A percentile compares a stretch with the other conserved stretches of the same genome.
Evolutionary conservation across 306 rosid genomes (phyloP).

Genomic region (Vigna hirtella): DNA sequence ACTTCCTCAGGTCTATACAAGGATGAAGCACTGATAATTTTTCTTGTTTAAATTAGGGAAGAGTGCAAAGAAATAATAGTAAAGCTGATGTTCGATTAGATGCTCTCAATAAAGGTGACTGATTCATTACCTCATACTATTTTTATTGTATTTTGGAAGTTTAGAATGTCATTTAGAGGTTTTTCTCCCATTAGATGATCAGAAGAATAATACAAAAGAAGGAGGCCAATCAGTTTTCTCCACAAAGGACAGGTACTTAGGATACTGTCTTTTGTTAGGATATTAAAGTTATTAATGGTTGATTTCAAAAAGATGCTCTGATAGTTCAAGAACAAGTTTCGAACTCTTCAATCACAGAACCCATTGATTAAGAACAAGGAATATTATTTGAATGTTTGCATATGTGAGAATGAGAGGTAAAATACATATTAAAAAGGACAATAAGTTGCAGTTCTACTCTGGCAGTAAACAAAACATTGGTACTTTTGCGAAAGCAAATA

Average conservation of each 20-base stretch:
- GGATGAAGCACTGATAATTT: constrained; percentile 35
- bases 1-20: constrained; percentile 15
- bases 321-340: background rate
- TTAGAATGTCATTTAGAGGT: constrained; percentile 21
- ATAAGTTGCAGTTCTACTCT: background rate
- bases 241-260: constrained; percentile 67
- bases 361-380: background rate
- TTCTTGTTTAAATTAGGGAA: constrained; percentile 54
- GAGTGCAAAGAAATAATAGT: constrained; percentile 45
- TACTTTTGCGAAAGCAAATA: background rate
- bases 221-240: constrained; percentile 55
- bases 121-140: constrained; percentile 26
- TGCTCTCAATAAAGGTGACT: constrained; percentile 59
- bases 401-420: background rate
- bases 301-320: too few species aligned
- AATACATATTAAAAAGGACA: background rate
- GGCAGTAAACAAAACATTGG: background rate
- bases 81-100: constrained; percentile 48
- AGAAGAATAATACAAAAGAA: constrained; percentile 49
- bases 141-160: constrained; percentile 23
- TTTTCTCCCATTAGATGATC: constrained; percentile 48
- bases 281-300: too few species aligned
- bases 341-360: background rate
- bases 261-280: constrained; percentile 29
- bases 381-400: constrained; percentile 6